Percentiles rank a stretch among this genome's conserved stretches.
Conservation (phyloP, 371 early-diverging fungal species). For the Parasitella parasitica region DNA sequence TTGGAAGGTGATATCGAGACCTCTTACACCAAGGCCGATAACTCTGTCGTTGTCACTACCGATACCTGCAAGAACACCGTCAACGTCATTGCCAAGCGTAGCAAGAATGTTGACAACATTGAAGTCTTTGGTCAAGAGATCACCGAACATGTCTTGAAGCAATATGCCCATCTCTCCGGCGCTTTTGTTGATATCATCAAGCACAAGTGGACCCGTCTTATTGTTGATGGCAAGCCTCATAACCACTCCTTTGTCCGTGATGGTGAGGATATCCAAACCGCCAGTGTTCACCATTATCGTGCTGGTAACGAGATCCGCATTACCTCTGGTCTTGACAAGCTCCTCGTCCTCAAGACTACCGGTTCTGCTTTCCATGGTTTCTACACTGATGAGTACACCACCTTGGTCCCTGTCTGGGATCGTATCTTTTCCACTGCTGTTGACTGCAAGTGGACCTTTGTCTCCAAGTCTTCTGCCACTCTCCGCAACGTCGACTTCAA, state of each 20-base stretch:
- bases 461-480: constrained; percentile 28
- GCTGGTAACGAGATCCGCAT: constrained; percentile 50
- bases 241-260: constrained; percentile 81
- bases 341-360: constrained; percentile 76
- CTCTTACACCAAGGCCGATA: constrained; percentile 83
- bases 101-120: constrained; percentile 67
- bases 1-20: constrained; percentile 76
- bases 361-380: constrained; percentile 82
- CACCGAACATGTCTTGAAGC: constrained; percentile 69
- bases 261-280: constrained; percentile 72
- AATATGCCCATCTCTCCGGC: constrained; percentile 68
- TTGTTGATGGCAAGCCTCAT: constrained; percentile 68
- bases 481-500: constrained; percentile 57
- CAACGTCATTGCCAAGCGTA: constrained; percentile 76
- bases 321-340: constrained; percentile 63
- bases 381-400: constrained; percentile 76
- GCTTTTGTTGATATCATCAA: constrained; percentile 74
- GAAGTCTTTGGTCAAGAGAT: constrained; percentile 77
- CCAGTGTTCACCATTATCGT: constrained; percentile 59
- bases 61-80: constrained; percentile 85
- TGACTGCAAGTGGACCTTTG: constrained; percentile 70
- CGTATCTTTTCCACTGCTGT: constrained; percentile 82
- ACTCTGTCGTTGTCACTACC: constrained; percentile 56
- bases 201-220: constrained; percentile 77
- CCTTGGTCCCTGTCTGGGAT: constrained; percentile 74